Conservation (phyloP, 1,284 basidiomycete species). For the Sphaerobolus stellatus region DNA sequence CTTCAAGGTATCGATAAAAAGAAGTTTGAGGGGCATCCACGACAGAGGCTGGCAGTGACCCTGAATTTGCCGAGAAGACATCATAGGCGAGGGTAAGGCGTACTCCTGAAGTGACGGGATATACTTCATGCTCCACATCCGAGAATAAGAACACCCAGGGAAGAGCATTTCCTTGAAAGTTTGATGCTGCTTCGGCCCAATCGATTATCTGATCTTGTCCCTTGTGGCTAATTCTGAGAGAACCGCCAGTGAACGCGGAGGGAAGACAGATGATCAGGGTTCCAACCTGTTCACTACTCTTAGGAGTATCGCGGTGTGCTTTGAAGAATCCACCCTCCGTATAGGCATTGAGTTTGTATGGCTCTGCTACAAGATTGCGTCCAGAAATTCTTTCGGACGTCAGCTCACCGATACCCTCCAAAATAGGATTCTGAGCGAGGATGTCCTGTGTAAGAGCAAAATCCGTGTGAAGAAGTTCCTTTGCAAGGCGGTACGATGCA, state of each 20-base stretch:
- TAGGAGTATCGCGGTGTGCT: slow-evolving; percentile 2
- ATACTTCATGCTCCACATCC: neutral
- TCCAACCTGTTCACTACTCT: neutral
- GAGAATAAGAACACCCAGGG: slow-evolving; percentile 22
- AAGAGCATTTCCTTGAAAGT: neutral
- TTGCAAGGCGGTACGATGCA: slow-evolving; percentile 2
- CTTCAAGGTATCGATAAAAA: no score
- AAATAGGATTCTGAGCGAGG: neutral
- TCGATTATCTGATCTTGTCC: slow-evolving; percentile 6
- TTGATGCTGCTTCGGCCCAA: no score
- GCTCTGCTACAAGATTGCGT: neutral
- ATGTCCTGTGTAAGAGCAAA: neutral
- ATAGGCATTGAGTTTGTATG: slow-evolving; percentile 3
- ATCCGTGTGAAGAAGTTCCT: neutral
- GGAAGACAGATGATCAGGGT: slow-evolving; percentile 1
- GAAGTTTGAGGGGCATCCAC: no score
- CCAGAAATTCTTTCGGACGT: no score
- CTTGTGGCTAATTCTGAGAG: neutral
- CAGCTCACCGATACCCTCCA: neutral
- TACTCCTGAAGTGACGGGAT: no score
- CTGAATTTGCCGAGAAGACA: no score
- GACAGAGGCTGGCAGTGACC: no score
- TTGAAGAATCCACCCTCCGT: slow-evolving; percentile 1
- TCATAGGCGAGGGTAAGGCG: no score
- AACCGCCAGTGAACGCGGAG: neutral